These are phyloP conservation scores for Aspergillus baeticus DNA, from an alignment of 495 filamentous ascomycete species.

Conservation along the genomic window DNA sequence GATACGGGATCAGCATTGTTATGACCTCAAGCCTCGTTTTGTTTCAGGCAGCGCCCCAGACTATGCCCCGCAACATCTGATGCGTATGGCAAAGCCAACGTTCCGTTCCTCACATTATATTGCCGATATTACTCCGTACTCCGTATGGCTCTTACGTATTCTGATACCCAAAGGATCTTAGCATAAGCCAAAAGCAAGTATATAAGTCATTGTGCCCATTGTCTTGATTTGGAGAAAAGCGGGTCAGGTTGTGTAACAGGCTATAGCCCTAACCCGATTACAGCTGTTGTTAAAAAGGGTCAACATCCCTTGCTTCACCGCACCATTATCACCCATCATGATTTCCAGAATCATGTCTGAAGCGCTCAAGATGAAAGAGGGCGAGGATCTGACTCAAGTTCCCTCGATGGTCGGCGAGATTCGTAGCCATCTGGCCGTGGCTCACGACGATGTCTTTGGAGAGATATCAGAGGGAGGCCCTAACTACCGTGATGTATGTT, in stretches of 20 bases:
- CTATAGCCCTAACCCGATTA: neutral
- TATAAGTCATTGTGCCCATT: no score
- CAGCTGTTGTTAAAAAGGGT: slow-evolving; percentile 1
- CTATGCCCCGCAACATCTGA: no score
- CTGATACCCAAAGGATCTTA: no score
- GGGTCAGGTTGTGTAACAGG: neutral
- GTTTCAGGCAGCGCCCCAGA: no score
- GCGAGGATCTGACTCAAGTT: neutral
- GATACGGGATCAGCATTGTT: no score
- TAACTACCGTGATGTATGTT: slow-evolving; percentile 20
- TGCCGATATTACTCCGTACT: no score
- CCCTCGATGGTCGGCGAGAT: neutral
- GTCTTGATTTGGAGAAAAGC: no score
- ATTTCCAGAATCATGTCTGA: neutral
- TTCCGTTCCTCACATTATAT: no score
- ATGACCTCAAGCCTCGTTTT: no score
- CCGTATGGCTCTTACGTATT: no score
- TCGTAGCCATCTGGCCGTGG: neutral
- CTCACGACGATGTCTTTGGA: slow-evolving; percentile 17
- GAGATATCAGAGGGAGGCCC: slow-evolving; percentile 16
- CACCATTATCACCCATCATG: neutral
- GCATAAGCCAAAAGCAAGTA: no score
- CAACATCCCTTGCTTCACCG: neutral
- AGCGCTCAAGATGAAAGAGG: slow-evolving; percentile 1
- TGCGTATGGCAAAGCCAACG: no score